A percentile compares a stretch with the other conserved stretches of the same genome.
Conservation (phyloP, 2,329 filamentous ascomycete genomes). For the Xylariales sp. region DNA sequence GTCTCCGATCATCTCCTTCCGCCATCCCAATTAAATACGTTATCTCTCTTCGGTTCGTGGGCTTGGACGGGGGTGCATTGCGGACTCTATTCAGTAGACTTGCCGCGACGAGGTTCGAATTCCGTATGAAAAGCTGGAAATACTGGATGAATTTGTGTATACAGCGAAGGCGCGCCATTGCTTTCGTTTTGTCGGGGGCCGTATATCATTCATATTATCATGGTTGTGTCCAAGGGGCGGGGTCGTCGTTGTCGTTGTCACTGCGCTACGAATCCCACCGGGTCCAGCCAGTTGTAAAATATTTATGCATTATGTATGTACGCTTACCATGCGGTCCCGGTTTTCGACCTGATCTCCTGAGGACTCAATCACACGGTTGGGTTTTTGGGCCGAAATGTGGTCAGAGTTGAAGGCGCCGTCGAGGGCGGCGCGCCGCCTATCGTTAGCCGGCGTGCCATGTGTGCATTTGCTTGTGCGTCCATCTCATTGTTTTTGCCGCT, state of each 20-base stretch:
- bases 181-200: conserved; percentile 4
- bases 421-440: conserved; percentile 21
- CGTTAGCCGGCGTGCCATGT: conserved; percentile 24
- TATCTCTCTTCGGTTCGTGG: conserved; percentile 18
- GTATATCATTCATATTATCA: background rate
- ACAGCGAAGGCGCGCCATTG: conserved; percentile 28
- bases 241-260: conserved; percentile 19
- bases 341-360: conserved; percentile 28
- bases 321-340: conserved; percentile 5
- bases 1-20: conserved; percentile 27
- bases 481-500: background rate
- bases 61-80: conserved; percentile 8
- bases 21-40: conserved; percentile 25
- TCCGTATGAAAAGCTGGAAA: conserved; percentile 26
- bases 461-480: conserved; percentile 18
- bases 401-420: conserved; percentile 17
- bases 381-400: conserved; percentile 35
- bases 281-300: conserved; percentile 26
- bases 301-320: conserved; percentile 31
- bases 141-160: conserved; percentile 25
- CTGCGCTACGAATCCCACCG: conserved; percentile 24
- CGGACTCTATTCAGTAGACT: conserved; percentile 19
- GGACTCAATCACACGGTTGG: conserved; percentile 9
- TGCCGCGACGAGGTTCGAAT: conserved; percentile 29
- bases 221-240: conserved; percentile 19